A percentile compares a stretch with the other conserved stretches of the same genome.
phyloP scores from a whole-genome alignment of 1,284 basidiomycete species.

The Apiotrichum porosum region DNA sequence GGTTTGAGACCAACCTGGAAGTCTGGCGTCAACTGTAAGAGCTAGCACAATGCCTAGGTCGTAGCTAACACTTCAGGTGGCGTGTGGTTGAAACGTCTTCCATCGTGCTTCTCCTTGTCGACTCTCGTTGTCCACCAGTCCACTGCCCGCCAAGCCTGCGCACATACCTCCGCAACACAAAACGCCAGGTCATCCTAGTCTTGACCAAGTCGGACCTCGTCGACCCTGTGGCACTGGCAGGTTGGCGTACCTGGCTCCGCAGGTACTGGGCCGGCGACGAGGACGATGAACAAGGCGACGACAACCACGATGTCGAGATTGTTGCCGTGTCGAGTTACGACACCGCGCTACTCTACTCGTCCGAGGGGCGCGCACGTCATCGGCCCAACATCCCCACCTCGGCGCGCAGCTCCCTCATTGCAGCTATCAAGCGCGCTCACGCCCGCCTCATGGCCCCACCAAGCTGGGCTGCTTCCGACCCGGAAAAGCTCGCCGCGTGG shows the following conservation, averaged over 20 bases:
- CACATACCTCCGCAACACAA: conserved; percentile 49
- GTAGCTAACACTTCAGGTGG: too few relatives aligned
- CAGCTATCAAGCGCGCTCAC: conserved; percentile 65
- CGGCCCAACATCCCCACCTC: conserved; percentile 63
- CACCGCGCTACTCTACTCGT: conserved; percentile 49
- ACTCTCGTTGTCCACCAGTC: conserved; percentile 72
- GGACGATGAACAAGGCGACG: conserved; percentile 14
- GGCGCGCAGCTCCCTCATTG: conserved; percentile 56
- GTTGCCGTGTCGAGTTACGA: conserved; percentile 70
- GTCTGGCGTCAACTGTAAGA: conserved; percentile 77
- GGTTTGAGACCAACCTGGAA: conserved; percentile 82
- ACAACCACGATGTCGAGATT: conserved; percentile 48
- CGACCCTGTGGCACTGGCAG: conserved; percentile 55
- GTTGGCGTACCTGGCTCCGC: conserved; percentile 66
- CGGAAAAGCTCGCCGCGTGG: conserved; percentile 61
- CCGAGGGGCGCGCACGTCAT: conserved; percentile 30
- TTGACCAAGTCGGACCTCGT: conserved; percentile 79
- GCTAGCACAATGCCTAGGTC: neutral
- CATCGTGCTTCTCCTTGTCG: conserved; percentile 76
- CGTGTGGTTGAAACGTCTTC: conserved; percentile 78
- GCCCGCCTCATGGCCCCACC: conserved; percentile 66
- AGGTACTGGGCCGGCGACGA: conserved; percentile 47
- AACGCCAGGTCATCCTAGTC: conserved; percentile 66
- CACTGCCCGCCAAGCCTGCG: conserved; percentile 56
- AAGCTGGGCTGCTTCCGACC: conserved; percentile 54